These are phyloP conservation scores for Dryas integrifolia DNA, from an alignment of 331 rosid species.

Conservation along the genomic window DNA sequence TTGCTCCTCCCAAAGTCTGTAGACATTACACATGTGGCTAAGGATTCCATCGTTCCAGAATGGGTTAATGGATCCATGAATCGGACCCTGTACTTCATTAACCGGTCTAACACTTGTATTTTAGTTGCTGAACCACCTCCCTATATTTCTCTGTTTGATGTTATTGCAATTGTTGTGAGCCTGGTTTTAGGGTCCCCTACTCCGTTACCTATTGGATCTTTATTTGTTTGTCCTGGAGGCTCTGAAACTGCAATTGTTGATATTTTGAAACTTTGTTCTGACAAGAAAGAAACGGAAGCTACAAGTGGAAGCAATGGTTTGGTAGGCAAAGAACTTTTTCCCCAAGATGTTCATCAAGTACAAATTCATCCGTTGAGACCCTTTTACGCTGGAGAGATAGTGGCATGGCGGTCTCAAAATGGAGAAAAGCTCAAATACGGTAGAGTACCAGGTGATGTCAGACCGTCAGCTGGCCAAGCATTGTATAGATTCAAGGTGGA, in stretches of 20 bases:
- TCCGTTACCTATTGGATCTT: conserved; percentile 75
- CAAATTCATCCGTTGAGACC: conserved; percentile 97
- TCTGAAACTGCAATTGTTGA: conserved; percentile 70
- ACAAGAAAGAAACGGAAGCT: conserved; percentile 71
- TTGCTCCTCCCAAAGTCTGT: conserved; percentile 74
- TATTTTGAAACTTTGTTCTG: conserved; percentile 71
- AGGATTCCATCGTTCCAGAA: conserved; percentile 65
- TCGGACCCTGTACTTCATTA: conserved; percentile 68
- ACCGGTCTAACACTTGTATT: conserved; percentile 58
- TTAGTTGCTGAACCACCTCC: conserved; percentile 86
- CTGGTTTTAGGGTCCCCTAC: conserved; percentile 89
- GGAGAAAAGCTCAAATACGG: conserved; percentile 96
- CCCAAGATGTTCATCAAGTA: conserved; percentile 89
- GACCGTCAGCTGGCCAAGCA: conserved; percentile 92
- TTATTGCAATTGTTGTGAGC: conserved; percentile 77
- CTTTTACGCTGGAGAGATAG: conserved; percentile 91
- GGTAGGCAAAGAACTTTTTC: conserved; percentile 72
- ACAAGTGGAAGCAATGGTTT: conserved; percentile 51
- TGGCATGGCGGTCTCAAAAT: conserved; percentile 91
- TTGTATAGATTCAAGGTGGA: conserved; percentile 84
- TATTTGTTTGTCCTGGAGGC: conserved; percentile 83
- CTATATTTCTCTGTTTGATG: conserved; percentile 71
- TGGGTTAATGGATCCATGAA: conserved; percentile 60
- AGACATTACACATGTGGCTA: conserved; percentile 60
- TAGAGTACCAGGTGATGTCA: conserved; percentile 74